These are phyloP conservation scores for Microdochium bolleyi DNA, from an alignment of 2,329 filamentous ascomycete species.

Conservation along the genomic window DNA sequence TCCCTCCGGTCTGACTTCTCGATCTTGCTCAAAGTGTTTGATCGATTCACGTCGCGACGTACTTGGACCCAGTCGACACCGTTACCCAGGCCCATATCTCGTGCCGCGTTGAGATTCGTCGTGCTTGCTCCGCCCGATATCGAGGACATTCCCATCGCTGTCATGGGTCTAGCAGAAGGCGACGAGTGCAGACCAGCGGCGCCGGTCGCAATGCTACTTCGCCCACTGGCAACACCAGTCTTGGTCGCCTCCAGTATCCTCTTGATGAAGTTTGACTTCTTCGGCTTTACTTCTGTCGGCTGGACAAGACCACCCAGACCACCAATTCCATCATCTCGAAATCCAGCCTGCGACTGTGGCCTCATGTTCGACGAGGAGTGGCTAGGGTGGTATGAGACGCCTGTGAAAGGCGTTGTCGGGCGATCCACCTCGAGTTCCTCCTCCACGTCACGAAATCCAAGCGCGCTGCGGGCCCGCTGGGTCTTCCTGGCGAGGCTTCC, in stretches of 20 bases:
- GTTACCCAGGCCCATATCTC: slow-evolving; percentile 61
- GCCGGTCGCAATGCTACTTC: slow-evolving; percentile 71
- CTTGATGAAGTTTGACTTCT: slow-evolving; percentile 87
- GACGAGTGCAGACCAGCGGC: slow-evolving; percentile 32
- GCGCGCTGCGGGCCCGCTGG: slow-evolving; percentile 53
- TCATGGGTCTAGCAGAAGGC: slow-evolving; percentile 30
- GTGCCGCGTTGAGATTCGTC: slow-evolving; percentile 39
- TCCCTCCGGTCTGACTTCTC: slow-evolving; percentile 80
- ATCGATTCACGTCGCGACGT: slow-evolving; percentile 87
- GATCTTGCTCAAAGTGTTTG: slow-evolving; percentile 84
- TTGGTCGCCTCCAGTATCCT: slow-evolving; percentile 92
- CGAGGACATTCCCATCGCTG: slow-evolving; percentile 24
- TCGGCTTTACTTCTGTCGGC: slow-evolving; percentile 52
- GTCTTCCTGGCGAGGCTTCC: slow-evolving; percentile 82
- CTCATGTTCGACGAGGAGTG: slow-evolving; percentile 54
- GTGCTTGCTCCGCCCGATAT: slow-evolving; percentile 38
- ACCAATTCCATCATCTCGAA: slow-evolving; percentile 56
- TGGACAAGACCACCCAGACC: slow-evolving; percentile 70
- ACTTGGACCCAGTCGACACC: slow-evolving; percentile 93
- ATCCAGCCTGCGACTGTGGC: slow-evolving; percentile 60
- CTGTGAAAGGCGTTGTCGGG: slow-evolving; percentile 60
- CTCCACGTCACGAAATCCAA: slow-evolving; percentile 48
- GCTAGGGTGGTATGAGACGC: slow-evolving; percentile 85
- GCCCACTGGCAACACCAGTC: slow-evolving; percentile 82
- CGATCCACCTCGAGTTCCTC: slow-evolving; percentile 40